phyloP scores from a whole-genome alignment of 78 protist genomes.

The Dictyostelium capitatum region DNA sequence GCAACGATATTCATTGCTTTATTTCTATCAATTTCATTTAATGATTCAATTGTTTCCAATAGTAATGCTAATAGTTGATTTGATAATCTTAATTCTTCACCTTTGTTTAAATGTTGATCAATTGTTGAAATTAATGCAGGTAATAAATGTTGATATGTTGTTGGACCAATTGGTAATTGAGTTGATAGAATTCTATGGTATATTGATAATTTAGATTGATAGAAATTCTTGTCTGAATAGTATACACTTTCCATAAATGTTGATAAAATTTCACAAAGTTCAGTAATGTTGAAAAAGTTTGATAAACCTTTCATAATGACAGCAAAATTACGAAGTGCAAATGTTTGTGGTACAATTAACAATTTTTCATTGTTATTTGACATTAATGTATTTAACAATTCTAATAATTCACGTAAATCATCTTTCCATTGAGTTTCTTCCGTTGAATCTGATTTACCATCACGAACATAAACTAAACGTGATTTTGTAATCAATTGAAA shows the following conservation, averaged over 20 bases:
- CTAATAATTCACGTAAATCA: slow-evolving; percentile 26
- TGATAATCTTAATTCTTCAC: slow-evolving; percentile 33
- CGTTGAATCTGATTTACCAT: neutral
- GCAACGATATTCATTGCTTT: neutral
- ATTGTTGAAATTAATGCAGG: slow-evolving; percentile 41
- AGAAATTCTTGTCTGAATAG: slow-evolving; percentile 40
- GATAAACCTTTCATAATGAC: slow-evolving; percentile 53
- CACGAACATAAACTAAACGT: slow-evolving; percentile 33
- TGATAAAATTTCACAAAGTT: slow-evolving; percentile 45
- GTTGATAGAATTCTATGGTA: slow-evolving; percentile 47
- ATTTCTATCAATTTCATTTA: neutral
- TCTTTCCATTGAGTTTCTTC: slow-evolving; percentile 40
- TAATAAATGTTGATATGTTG: slow-evolving; percentile 14
- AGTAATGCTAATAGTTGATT: slow-evolving; percentile 52
- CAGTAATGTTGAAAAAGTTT: slow-evolving; percentile 37
- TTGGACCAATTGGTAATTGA: slow-evolving; percentile 29
- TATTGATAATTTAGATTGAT: slow-evolving; percentile 30
- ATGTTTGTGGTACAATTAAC: slow-evolving; percentile 51
- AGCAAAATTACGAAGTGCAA: slow-evolving; percentile 56
- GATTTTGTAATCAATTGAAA: slow-evolving; percentile 62
- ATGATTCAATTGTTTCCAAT: slow-evolving; percentile 32
- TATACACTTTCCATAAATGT: slow-evolving; percentile 52
- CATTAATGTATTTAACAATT: slow-evolving; percentile 36
- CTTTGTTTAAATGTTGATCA: slow-evolving; percentile 51
- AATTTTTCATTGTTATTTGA: slow-evolving; percentile 26